Conservation (phyloP, 2,329 filamentous ascomycete genomes). For the Aspergillus ibericus region DNA sequence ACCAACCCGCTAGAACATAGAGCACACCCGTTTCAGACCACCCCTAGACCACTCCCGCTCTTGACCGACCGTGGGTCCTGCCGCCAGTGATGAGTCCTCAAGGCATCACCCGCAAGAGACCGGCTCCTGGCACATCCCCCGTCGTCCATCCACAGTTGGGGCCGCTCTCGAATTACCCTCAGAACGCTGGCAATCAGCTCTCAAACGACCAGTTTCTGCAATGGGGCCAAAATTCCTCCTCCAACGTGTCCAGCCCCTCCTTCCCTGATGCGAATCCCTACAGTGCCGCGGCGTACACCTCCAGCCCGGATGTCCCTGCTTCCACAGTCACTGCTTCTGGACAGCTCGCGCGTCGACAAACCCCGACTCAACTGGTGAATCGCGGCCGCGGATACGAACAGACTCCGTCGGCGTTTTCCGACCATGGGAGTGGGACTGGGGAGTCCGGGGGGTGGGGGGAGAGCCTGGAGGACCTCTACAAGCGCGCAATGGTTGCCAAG, state of each 20-base stretch:
- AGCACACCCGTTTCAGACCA: background rate
- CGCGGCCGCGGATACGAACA: slow-evolving; percentile 42
- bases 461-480: slow-evolving; percentile 75
- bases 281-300: slow-evolving; percentile 30
- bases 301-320: slow-evolving; percentile 54
- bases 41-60: background rate
- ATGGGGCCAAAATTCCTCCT: slow-evolving; percentile 52
- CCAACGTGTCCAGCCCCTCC: slow-evolving; percentile 30
- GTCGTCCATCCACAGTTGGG: slow-evolving; percentile 57
- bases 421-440: slow-evolving; percentile 26
- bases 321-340: slow-evolving; percentile 43
- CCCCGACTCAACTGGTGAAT: slow-evolving; percentile 40
- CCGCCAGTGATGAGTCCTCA: slow-evolving; percentile 41
- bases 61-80: slow-evolving; percentile 11
- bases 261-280: slow-evolving; percentile 44
- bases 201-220: slow-evolving; percentile 56
- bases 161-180: slow-evolving; percentile 49
- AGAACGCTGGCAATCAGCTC: slow-evolving; percentile 44
- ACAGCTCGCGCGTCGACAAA: slow-evolving; percentile 44
- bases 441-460: slow-evolving; percentile 52
- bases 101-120: slow-evolving; percentile 63
- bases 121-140: slow-evolving; percentile 71
- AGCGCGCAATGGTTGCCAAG: slow-evolving; percentile 77
- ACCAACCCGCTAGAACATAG: background rate
- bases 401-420: slow-evolving; percentile 30